Percentiles rank a stretch among this genome's conserved stretches.
Conservation (phyloP, 371 early-diverging fungal genomes). For the Rhizomucor miehei region DNA sequence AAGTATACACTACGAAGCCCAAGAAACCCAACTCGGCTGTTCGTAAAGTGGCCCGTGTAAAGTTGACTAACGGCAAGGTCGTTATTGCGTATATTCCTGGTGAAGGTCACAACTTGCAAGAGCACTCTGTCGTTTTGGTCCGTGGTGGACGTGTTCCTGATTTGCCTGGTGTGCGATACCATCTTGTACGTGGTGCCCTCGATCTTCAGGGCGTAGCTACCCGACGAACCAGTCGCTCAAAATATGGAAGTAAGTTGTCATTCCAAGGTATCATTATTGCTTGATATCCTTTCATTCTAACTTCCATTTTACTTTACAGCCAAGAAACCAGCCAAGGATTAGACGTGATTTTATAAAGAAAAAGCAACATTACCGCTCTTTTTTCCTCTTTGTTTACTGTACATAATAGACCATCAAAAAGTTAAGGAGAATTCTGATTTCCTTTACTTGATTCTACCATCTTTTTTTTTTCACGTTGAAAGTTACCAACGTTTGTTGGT, state of each 20-base stretch:
- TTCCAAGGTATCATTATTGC: neutral
- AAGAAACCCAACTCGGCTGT: constrained; percentile 94
- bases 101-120: constrained; percentile 97
- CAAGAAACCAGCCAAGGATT: constrained; percentile 47
- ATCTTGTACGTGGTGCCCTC: constrained; percentile 88
- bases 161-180: constrained; percentile 97
- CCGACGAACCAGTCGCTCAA: constrained; percentile 82
- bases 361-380: too few relatives aligned
- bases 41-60: constrained; percentile 85
- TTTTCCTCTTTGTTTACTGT: too few relatives aligned
- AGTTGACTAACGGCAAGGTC: constrained; percentile 83
- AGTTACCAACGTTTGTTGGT: too few relatives aligned
- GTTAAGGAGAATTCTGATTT: too few relatives aligned
- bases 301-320: constrained; percentile 17
- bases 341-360: constrained; percentile 2
- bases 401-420: too few relatives aligned
- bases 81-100: constrained; percentile 96
- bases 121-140: constrained; percentile 94
- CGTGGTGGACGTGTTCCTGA: constrained; percentile 94
- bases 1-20: constrained; percentile 92
- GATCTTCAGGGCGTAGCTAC: constrained; percentile 94
- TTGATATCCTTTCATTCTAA: neutral
- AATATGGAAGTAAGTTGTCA: constrained; percentile 83
- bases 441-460: too few relatives aligned
- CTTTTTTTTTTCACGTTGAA: too few relatives aligned